Evolutionary conservation across 495 filamentous ascomycete genomes (phyloP), one percentile per base, ranked within the genome.

Genomic region (Talaromyces borbonicus): DNA sequence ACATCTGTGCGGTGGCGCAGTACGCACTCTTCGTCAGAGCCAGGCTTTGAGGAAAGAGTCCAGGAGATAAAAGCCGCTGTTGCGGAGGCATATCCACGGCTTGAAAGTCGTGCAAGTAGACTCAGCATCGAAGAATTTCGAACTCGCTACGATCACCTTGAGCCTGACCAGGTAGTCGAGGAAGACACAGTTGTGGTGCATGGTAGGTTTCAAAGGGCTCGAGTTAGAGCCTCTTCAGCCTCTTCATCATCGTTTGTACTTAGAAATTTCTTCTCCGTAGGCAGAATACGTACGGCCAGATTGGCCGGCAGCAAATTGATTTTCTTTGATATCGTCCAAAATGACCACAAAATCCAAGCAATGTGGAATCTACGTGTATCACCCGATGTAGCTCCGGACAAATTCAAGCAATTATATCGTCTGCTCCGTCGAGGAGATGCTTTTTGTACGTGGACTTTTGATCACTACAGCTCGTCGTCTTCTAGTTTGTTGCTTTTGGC

Each of bases 271-370:
- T 46, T 30, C 11, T 26, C 25, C 57, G 60, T 69, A 85, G 83
- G 83, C 68, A 84, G 83, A 58, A 70, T 87, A 51, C 69, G 60
- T 62, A 73, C 72, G 38, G 66, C 67, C 53, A 77, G 77, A 58
- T 68, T 65, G 48, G 69, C 72, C 42, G 80, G 75, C 46, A 78
- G 73, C 54, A 85, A 84, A 65, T 79, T 98, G 58, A 71, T 84
- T 33, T 98, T 98, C 63, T 64, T 95, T 52, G 83, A 90, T 63
- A 55, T 97, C 46, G 63, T 74, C 46, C 78, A 84, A 65, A 78
- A 89, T 61, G 80, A 78, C 26, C 58, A 74, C 53, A 75, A 73
- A 51, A 55, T 89, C 24, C 92, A 98, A 58, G 73, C 74, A 22
- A 74, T 95, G 60, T 75, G 81, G 60, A 83, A 85, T 63, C 64